Evolutionary conservation across 352 stramenopile genomes (phyloP).

Genomic region (Phytophthora tentaculata): DNA sequence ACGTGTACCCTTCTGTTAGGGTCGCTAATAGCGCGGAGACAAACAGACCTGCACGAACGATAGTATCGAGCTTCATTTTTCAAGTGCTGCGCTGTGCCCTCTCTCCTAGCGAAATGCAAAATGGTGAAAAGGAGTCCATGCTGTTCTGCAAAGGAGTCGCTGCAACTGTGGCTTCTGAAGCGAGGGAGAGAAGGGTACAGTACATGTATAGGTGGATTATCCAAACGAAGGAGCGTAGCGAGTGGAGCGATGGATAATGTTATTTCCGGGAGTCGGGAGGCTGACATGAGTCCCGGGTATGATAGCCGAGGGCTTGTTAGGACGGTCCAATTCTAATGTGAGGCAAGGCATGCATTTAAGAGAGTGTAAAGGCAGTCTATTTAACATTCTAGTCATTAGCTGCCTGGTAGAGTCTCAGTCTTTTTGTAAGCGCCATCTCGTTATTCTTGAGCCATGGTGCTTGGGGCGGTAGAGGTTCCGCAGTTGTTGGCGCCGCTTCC

Average conservation of each 20-base stretch:
- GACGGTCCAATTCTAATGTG: no score
- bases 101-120: constrained; percentile 28
- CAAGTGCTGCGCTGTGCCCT: no score
- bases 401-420: not conserved
- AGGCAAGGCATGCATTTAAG: no score
- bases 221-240: no score
- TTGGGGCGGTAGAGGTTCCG: not conserved
- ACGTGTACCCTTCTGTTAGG: constrained; percentile 33
- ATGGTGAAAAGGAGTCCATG: constrained; percentile 18
- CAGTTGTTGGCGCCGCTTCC: not conserved
- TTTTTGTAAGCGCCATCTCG: not conserved
- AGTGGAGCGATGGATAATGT: no score
- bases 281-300: no score
- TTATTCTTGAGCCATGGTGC: not conserved
- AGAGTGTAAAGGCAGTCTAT: not conserved
- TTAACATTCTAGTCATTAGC: not conserved
- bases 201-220: no score
- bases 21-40: constrained; percentile 24
- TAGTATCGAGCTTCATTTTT: constrained; percentile 28
- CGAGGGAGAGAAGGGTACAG: constrained; percentile 30
- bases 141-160: not conserved
- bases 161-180: constrained; percentile 7
- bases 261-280: no score
- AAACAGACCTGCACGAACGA: constrained; percentile 24
- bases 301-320: no score